Base-by-base conservation (phyloP, 257 asterid genomes). In the Apocynum venetum region DNA sequence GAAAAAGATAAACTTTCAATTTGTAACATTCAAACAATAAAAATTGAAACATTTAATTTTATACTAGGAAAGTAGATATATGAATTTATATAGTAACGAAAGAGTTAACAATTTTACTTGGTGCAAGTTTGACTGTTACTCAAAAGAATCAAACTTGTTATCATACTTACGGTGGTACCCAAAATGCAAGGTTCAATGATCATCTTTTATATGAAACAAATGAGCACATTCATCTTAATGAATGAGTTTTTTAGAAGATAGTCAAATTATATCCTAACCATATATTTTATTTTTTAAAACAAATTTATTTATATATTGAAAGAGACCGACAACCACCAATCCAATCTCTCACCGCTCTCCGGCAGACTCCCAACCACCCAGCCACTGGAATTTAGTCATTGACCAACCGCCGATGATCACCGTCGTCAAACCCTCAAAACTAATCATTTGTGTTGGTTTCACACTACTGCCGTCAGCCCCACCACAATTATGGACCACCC, bases 321-420 rank as follows among this genome's bases (percentile, higher is more conserved):
- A 65, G 31, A 40, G 48, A 14, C 71, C 8, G 19, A 40, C 70
- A 64, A 65, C 71, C 71, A 38, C 48, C 49, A 65, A 67, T 41
- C 11, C 52, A 43, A 67, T 67, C 72, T 52, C 52, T 67, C 72
- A 41, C 71, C 48, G 48, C 71, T 14, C 48, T 38, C 71, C 72
- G 72, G 72, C 72, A 19, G 72, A 19, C 72, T 40, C 72, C 72
- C 72, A 66, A 66, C 72, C 51, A 40, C 72, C 72, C 31, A 43
- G 72, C 52, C 36, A 43, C 72, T 17, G 51, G 36, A 67, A 67
- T 43, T 66, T 67, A 67, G 7, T 52, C 52, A 43, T 43, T 67
- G 72, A 17, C 72, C 52, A 40, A 17, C 72, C 47, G 43, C 72
- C 52, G 52, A 43, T 41, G 31, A 67, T 9, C 48, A 38, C 47